Evolutionary conservation across 1,284 basidiomycete genomes (phyloP).

Genomic region (Ganoderma leucocontextum): DNA sequence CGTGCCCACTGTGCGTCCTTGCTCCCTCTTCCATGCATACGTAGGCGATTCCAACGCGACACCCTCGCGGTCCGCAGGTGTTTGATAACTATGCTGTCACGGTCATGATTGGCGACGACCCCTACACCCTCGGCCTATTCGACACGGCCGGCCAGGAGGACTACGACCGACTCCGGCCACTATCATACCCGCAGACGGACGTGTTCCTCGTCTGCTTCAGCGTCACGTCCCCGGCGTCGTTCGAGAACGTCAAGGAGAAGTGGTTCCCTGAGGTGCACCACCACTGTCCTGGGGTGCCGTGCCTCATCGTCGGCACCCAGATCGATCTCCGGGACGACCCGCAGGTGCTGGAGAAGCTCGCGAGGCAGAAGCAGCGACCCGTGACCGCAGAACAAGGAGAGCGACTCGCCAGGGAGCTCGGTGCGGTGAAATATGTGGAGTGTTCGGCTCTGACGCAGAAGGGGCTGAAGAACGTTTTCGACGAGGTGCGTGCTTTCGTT

Average conservation of each 20-base stretch:
- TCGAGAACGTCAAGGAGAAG: conserved; percentile 99
- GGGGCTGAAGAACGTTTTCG: conserved; percentile 99
- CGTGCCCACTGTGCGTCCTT: conserved; percentile 89
- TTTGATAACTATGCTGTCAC: conserved; percentile 99
- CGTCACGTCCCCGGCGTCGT: conserved; percentile 97
- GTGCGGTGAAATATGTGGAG: conserved; percentile 99
- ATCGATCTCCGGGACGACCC: conserved; percentile 96
- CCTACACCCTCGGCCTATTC: conserved; percentile 97
- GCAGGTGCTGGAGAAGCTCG: conserved; percentile 93
- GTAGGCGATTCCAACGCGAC: conserved; percentile 34
- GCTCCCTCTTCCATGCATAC: conserved; percentile 27
- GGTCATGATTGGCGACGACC: conserved; percentile 99
- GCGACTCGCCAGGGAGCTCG: conserved; percentile 92
- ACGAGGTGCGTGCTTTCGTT: conserved; percentile 77
- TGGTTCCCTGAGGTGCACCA: conserved; percentile 99
- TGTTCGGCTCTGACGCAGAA: conserved; percentile 99
- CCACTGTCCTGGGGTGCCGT: conserved; percentile 99
- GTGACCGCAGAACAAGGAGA: conserved; percentile 92
- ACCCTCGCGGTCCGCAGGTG: conserved; percentile 60
- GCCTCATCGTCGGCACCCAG: conserved; percentile 99
- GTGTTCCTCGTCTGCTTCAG: conserved; percentile 99
- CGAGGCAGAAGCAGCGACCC: conserved; percentile 95
- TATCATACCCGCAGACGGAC: conserved; percentile 99
- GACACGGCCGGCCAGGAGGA: conserved; percentile 99
- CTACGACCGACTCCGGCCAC: conserved; percentile 97